Evolutionary conservation across 257 asterid genomes (phyloP).

Genomic region (Anisodus tanguticus): DNA sequence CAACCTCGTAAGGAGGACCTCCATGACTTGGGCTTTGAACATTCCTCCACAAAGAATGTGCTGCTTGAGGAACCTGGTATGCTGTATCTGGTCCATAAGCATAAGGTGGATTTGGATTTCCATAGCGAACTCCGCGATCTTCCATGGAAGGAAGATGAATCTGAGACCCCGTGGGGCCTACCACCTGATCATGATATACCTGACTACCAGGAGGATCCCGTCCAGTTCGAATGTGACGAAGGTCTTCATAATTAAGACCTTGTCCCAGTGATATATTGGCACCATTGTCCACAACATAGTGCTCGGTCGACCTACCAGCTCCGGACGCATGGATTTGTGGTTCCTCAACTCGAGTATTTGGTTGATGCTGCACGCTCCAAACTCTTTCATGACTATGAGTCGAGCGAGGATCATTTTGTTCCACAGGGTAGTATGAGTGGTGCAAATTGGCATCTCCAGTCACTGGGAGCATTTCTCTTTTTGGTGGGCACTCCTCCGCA

Average conservation of each 20-base stretch:
- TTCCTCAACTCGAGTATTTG: constrained; percentile 66
- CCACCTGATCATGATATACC: constrained; percentile 67
- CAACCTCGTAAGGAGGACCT: constrained; percentile 56
- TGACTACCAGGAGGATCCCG: constrained; percentile 60
- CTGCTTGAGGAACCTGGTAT: constrained; percentile 67
- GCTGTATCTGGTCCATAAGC: constrained; percentile 64
- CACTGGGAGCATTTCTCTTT: constrained; percentile 63
- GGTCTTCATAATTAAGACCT: constrained; percentile 70
- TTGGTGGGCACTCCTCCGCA: constrained; percentile 75
- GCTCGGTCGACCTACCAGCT: constrained; percentile 63
- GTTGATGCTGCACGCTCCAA: constrained; percentile 69
- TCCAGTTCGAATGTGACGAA: constrained; percentile 57
- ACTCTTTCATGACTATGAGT: constrained; percentile 68
- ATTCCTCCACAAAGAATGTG: constrained; percentile 77
- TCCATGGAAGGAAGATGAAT: constrained; percentile 60
- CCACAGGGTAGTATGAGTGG: constrained; percentile 63
- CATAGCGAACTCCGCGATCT: constrained; percentile 66
- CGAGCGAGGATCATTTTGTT: constrained; percentile 64
- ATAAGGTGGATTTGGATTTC: constrained; percentile 49
- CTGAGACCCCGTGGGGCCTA: constrained; percentile 59
- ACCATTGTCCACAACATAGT: constrained; percentile 62
- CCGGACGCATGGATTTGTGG: constrained; percentile 55
- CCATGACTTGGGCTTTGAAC: constrained; percentile 64
- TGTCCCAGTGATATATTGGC: constrained; percentile 57
- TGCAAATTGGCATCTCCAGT: constrained; percentile 61